Conservation (phyloP, 306 rosid species). For the Dalbergia oliveri region DNA sequence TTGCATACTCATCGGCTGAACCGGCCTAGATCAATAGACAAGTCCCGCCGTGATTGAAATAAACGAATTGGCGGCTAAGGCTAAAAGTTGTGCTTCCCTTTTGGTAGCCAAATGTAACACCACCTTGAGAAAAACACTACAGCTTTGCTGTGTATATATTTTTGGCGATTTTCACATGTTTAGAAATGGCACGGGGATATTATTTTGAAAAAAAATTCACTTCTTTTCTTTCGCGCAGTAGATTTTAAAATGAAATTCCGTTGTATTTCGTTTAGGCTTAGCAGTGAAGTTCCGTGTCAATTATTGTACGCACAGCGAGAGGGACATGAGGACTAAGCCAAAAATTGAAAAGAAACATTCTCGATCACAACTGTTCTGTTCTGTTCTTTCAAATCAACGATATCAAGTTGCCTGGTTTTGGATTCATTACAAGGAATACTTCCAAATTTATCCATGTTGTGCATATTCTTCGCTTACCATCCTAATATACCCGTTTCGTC, state of each 20-base stretch:
- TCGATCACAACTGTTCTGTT: no score
- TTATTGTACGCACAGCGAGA: no score
- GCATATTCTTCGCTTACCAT: no score
- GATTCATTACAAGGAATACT: no score
- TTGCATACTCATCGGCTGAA: conserved; percentile 11
- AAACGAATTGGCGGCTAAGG: not conserved
- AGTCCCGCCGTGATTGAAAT: not conserved
- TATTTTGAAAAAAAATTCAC: not conserved
- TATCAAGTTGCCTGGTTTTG: no score
- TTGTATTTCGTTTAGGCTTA: no score
- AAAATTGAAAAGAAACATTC: no score
- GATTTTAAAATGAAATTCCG: not conserved
- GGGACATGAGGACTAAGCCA: no score
- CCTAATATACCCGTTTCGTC: no score
- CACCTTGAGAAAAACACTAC: not conserved
- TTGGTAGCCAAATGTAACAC: not conserved
- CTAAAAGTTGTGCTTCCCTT: not conserved
- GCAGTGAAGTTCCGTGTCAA: no score
- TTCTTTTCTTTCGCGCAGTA: not conserved
- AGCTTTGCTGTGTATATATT: not conserved
- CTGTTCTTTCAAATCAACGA: no score
- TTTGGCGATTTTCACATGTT: not conserved
- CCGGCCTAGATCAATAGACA: not conserved
- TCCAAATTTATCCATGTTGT: no score
- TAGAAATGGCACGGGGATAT: not conserved